Percentiles rank a stretch among this genome's conserved stretches.
These are phyloP conservation scores for Leccinum ochraceum DNA, from an alignment of 768 basidiomycete species.

Conservation along the genomic window DNA sequence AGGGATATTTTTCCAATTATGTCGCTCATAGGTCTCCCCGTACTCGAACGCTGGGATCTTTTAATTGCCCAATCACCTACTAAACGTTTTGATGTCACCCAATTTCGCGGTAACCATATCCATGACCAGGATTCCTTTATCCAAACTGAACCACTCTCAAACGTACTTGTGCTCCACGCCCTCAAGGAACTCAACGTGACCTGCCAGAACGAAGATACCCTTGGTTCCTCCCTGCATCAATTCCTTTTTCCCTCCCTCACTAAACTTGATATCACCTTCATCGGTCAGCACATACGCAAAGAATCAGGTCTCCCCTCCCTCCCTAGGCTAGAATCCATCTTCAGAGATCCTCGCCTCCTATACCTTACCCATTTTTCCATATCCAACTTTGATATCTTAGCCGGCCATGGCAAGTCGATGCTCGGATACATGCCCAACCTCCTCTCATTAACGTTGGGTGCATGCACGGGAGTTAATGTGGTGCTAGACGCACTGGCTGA, in stretches of 20 bases:
- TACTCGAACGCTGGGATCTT: slow-evolving; percentile 45
- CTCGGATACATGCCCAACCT: slow-evolving; percentile 55
- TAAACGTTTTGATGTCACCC: slow-evolving; percentile 29
- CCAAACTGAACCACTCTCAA: slow-evolving; percentile 29
- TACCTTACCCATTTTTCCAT: slow-evolving; percentile 52
- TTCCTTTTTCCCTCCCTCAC: slow-evolving; percentile 46
- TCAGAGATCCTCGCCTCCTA: slow-evolving; percentile 56
- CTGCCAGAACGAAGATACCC: slow-evolving; percentile 41
- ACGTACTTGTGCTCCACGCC: slow-evolving; percentile 26
- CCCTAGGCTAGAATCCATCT: slow-evolving; percentile 51
- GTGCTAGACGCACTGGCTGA: slow-evolving; percentile 45
- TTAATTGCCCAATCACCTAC: slow-evolving; percentile 38
- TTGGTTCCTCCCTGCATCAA: slow-evolving; percentile 41
- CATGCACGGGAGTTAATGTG: slow-evolving; percentile 43
- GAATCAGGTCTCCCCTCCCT: slow-evolving; percentile 34
- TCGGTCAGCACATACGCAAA: slow-evolving; percentile 31
- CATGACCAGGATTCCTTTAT: slow-evolving; percentile 33
- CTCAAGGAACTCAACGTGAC: slow-evolving; percentile 47
- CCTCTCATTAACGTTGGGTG: slow-evolving; percentile 46
- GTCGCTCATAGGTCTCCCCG: slow-evolving; percentile 41
- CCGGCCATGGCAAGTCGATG: slow-evolving; percentile 41
- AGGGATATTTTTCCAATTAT: slow-evolving; percentile 45
- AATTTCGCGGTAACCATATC: slow-evolving; percentile 33
- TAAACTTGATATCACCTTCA: slow-evolving; percentile 45
- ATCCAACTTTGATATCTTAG: slow-evolving; percentile 44